Evolutionary conservation across 257 asterid species (phyloP), one percentile per base, ranked within the genome.

Genomic region (Jaltomata sinuosa): DNA sequence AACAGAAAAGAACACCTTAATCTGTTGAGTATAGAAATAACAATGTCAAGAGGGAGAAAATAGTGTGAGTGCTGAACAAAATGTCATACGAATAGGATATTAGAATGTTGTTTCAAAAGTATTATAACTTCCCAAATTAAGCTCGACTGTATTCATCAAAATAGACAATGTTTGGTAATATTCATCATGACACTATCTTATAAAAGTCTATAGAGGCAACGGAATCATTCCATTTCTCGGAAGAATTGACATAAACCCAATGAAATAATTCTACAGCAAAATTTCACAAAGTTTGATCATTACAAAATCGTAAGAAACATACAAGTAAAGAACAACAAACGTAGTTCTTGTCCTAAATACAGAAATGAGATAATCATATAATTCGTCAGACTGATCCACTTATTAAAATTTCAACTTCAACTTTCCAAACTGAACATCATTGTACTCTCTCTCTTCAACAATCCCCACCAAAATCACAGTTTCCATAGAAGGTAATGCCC

Each of bases 1-100:
- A 84, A 95, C 97, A 55, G 99, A 91, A 86, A 92, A 93, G 94
- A 97, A 95, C 22, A 97, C 99, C 83, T 91, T 91, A 29, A 92
- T 88, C 99, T 97, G 79, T 74, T 29, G 85, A 36, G 68, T 52
- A 32, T 81, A 84, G 59, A 25, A 72, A 81, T 15, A 47, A 77
- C 79, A 22, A 47, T 61, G 82, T 84, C 72, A 79, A n/a, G 76
- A 62, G 54, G 81, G 18, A 14, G 74, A 77, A 74, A 45, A 74
- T 74, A 45, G 25, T 2, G 2, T 1, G 2, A 71, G 29, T 45
- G 32, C 55, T 12, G 36, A 42, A 40, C 80, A 72, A 72, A 42
- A 72, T 72, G 55, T 42, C 14, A 72, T 15, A 25, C 1, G 14
- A 74, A 74, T 14, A 25, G 25, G 57, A 40, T 25, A 47, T 22